Evolutionary conservation across 306 rosid species (phyloP).

Genomic region (Rubus parviflorus): DNA sequence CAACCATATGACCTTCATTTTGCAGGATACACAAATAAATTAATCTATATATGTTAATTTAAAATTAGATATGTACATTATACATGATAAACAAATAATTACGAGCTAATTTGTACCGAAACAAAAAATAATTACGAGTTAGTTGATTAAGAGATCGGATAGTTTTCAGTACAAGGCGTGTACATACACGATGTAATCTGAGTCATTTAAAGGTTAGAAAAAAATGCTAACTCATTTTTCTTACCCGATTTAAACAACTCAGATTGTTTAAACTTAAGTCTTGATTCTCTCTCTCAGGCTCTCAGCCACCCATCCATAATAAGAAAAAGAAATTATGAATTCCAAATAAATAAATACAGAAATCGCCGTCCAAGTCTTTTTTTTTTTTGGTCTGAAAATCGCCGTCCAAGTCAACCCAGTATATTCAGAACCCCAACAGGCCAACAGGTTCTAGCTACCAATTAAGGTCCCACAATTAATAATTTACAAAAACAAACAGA

Average conservation of each 20-base stretch:
- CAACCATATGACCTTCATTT: background rate
- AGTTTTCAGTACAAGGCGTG: too few relatives aligned
- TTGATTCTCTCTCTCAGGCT: background rate
- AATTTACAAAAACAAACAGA: background rate
- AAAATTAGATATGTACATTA: background rate
- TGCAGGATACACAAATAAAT: too few relatives aligned
- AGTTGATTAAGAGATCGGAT: background rate
- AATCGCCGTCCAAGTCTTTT: slow-evolving; percentile 17
- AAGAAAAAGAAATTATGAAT: background rate
- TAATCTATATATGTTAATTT: background rate
- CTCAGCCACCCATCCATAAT: background rate
- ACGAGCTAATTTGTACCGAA: too few relatives aligned
- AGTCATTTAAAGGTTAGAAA: too few relatives aligned
- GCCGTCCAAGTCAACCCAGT: slow-evolving; percentile 11
- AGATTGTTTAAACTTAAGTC: too few relatives aligned
- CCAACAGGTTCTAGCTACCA: too few relatives aligned
- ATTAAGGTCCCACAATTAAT: background rate
- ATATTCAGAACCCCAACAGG: background rate
- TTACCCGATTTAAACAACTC: too few relatives aligned
- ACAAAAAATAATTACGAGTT: background rate
- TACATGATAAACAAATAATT: too few relatives aligned
- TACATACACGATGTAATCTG: too few relatives aligned
- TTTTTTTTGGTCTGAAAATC: too few relatives aligned
- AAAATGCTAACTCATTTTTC: too few relatives aligned
- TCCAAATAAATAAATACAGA: background rate